Conservation (phyloP, 2,329 filamentous ascomycete genomes). For the Aspergillus ruber region DNA sequence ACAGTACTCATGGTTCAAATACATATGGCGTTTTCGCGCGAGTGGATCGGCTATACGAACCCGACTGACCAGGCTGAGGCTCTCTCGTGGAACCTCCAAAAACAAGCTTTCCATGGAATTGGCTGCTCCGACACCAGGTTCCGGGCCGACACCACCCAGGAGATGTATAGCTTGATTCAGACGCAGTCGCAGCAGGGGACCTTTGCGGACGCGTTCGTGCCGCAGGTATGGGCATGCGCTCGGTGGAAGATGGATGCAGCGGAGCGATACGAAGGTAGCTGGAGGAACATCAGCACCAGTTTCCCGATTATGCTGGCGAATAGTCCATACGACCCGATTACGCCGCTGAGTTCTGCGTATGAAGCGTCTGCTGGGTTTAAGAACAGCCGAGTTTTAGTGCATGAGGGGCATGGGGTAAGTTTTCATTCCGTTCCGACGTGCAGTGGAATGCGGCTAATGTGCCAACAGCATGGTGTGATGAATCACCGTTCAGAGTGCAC, state of each 20-base stretch:
- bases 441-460: not conserved
- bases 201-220: conserved; percentile 2
- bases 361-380: conserved; percentile 17
- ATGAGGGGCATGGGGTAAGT: conserved; percentile 14
- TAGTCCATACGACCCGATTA: conserved; percentile 19
- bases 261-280: conserved; percentile 17
- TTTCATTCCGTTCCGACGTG: not conserved
- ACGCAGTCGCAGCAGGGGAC: not conserved
- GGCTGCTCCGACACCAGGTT: conserved; percentile 1
- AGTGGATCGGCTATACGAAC: not conserved
- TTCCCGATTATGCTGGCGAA: conserved; percentile 21
- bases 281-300: conserved; percentile 15
- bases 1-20: not conserved
- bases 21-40: not conserved
- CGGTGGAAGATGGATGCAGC: conserved; percentile 17
- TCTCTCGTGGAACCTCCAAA: not conserved
- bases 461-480: conserved; percentile 10
- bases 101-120: not conserved
- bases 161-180: not conserved
- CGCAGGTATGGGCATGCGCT: conserved; percentile 5
- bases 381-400: conserved; percentile 19
- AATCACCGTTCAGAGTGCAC: conserved; percentile 27
- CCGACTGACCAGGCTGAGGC: not conserved
- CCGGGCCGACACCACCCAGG: not conserved
- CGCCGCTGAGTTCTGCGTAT: conserved; percentile 16